Base-by-base conservation (phyloP, 495 filamentous ascomycete species). In the Talaromyces proteolyticus region DNA sequence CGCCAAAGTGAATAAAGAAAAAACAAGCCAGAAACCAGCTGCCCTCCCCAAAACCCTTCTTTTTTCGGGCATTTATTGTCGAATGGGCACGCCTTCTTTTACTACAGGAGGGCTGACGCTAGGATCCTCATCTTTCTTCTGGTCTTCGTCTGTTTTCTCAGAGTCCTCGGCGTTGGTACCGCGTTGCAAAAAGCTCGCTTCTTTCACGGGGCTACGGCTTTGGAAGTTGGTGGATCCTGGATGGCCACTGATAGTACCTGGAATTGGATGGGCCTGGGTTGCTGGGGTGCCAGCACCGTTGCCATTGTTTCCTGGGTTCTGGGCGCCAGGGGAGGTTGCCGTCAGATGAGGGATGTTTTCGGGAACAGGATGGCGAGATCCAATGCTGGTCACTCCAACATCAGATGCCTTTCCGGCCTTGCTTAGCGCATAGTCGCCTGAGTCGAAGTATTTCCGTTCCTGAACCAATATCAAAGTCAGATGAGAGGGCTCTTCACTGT, bases 361-460 rank as follows among this genome's bases (percentile, higher is more conserved):
- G 49, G 93, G 93, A 44, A 91, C 81, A 24, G 93, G 93, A 68
- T 98, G 93, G 67, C 94, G 86, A 55, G 86, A 88, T 56, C 93
- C 93, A 63, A 98, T 88, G 63, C 82, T 86, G 65, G 92, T 93
- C 26, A 94, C 89, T 62, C 92, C 93, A 59, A 92, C 86, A 64
- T 93, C 88, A 53, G 91, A 87, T 64, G 90, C 90, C 71, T 97
- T 98, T 66, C 94, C 93, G 41, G 93, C 94, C 77, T 98, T 97
- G 69, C 87, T 92, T 72, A 97, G 86, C 61, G 93, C 94, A 56
- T 97, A 97, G 72, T 97, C 92, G 59, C 92, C 92, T 47, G 85
- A 90, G 77, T 98, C 93, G 69, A 98, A 98, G 74, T 96, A 98
- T 75, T 97, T 98, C 70, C 94, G 91, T 66, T 95, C 91, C 80